Conservation (phyloP, 2,329 filamentous ascomycete species). For the Arachnopeziza araneosa region DNA sequence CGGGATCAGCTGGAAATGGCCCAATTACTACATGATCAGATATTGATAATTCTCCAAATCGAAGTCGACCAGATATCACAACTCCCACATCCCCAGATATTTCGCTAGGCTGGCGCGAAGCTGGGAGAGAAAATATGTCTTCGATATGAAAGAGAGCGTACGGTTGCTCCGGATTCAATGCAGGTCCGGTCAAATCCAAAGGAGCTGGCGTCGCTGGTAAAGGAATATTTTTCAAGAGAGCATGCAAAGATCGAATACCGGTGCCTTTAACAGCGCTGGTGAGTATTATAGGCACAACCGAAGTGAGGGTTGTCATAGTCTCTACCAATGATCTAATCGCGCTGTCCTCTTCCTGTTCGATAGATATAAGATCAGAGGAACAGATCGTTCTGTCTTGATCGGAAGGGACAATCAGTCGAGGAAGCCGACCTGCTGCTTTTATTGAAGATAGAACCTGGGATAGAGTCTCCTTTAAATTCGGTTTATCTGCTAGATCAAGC, state of each 20-base stretch:
- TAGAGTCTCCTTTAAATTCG: constrained; percentile 63
- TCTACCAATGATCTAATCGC: constrained; percentile 54
- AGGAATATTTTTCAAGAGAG: constrained; percentile 71
- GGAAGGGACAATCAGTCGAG: constrained; percentile 60
- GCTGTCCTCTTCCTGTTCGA: constrained; percentile 50
- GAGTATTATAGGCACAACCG: constrained; percentile 74
- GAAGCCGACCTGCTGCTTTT: constrained; percentile 68
- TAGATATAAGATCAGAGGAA: constrained; percentile 46
- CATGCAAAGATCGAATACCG: constrained; percentile 77
- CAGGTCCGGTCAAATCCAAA: constrained; percentile 46
- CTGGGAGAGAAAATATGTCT: constrained; percentile 75
- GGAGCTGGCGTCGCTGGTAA: constrained; percentile 52
- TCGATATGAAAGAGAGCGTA: constrained; percentile 79
- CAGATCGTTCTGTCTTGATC: constrained; percentile 44
- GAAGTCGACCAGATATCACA: constrained; percentile 81
- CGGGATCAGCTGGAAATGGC: constrained; percentile 56
- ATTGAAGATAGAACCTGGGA: constrained; percentile 69
- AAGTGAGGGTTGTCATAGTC: constrained; percentile 36
- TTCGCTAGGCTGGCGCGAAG: constrained; percentile 48
- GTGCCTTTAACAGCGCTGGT: constrained; percentile 82
- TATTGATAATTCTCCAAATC: constrained; percentile 70
- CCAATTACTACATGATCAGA: constrained; percentile 76
- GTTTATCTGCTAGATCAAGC: constrained; percentile 75
- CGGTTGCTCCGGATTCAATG: constrained; percentile 54
- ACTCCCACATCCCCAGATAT: constrained; percentile 48